Conservation (phyloP, 306 rosid genomes). For the Lathyrus oleraceus region DNA sequence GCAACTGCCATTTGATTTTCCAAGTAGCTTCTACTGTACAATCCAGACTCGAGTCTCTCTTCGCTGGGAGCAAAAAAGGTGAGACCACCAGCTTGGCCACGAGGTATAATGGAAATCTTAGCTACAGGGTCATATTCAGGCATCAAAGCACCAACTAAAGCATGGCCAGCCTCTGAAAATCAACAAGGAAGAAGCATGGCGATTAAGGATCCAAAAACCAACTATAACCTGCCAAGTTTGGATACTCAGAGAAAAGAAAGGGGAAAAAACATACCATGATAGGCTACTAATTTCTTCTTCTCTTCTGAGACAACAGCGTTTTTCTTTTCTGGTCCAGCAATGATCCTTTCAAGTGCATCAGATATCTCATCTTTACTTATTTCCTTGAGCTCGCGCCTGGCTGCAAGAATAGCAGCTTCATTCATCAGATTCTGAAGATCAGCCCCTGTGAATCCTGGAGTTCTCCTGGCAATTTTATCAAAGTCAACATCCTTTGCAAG, state of each 20-base stretch:
- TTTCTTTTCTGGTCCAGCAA: constrained; percentile 99
- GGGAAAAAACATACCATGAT: constrained; percentile 39
- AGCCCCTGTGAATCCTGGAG: constrained; percentile 88
- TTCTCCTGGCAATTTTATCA: constrained; percentile 92
- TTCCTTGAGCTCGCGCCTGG: constrained; percentile 97
- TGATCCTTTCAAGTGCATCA: constrained; percentile 94
- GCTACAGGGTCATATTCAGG: constrained; percentile 75
- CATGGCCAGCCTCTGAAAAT: constrained; percentile 96
- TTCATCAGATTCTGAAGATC: constrained; percentile 89
- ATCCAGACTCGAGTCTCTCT: constrained; percentile 57
- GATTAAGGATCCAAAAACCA: background rate
- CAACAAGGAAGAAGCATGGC: background rate
- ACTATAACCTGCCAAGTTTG: background rate
- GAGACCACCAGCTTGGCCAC: constrained; percentile 71
- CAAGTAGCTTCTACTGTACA: constrained; percentile 98
- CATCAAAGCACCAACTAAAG: constrained; percentile 57
- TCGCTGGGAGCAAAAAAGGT: constrained; percentile 58
- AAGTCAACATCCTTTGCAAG: constrained; percentile 96
- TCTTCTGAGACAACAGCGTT: constrained; percentile 96
- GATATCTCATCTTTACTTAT: constrained; percentile 98
- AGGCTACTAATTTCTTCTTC: constrained; percentile 91
- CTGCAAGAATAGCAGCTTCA: constrained; percentile 98
- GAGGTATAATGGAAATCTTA: constrained; percentile 94
- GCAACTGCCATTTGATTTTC: constrained; percentile 99
- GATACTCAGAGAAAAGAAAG: background rate